Base-by-base conservation (phyloP, 2,329 filamentous ascomycete species). In the Arthrobotrys conoides region DNA sequence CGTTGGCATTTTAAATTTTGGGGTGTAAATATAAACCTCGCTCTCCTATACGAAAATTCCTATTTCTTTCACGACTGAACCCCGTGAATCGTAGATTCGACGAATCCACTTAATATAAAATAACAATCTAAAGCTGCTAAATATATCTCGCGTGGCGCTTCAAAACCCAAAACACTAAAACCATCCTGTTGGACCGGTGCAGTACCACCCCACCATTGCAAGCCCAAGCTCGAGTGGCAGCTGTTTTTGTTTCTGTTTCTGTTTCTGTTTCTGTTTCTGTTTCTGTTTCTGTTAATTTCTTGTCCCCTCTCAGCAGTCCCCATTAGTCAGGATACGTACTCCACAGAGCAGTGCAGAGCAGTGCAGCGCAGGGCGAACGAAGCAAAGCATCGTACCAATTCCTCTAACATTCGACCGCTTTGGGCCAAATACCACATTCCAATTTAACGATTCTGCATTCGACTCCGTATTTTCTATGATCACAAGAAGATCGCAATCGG, bases 141-240 rank as follows among this genome's bases (percentile, higher is more conserved):
- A 71, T 77, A 77, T 77, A 77, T 68, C 73, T 77, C 73, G 63
- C 61, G 73, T 71, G 73, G 73, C 73, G 73, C 73, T 66, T 77
- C 71, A 22, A 36, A 18, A 53, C 36, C 63, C 61, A 63, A 36
- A 41, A 66, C 48, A n/a, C 38, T 44, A 33, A 53, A 36, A 38
- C 22, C 70, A 18, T 68, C 64, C 64, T 67, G 72, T 71, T 76
- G 72, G 72, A 41, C 57, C n/a, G 36, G 18, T 46, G 57, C 53
- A 33, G 27, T 55, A 65, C 53, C 66, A 67, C 66, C 66, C 72
- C 66, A 51, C 66, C 66, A 46, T 46, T 46, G 44, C 44, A 41
- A 41, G 18, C 36, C 41, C 61, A 64, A 44, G 51, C 57, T 44
- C 71, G 71, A 41, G 66, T 48, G 53, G 55, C 44, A 64, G 48